Evolutionary conservation across 257 asterid genomes (phyloP).

Genomic region (Apocynum venetum): DNA sequence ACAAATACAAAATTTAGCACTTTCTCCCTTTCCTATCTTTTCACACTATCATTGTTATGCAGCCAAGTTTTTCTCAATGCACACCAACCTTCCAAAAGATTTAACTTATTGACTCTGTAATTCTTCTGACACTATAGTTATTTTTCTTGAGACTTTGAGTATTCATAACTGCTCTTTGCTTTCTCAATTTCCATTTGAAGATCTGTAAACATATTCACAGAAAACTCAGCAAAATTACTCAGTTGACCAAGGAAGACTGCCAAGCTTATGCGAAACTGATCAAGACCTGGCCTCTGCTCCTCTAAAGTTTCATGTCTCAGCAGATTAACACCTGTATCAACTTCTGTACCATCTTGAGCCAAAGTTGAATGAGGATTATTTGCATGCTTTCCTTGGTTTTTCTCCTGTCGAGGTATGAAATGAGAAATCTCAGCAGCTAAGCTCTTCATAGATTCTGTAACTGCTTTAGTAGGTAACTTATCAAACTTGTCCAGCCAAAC

Average conservation of each 20-base stretch:
- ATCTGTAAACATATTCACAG: conserved; percentile 52
- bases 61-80: background rate
- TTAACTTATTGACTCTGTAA: background rate
- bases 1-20: conserved; percentile 14
- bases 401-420: conserved; percentile 76
- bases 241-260: conserved; percentile 64
- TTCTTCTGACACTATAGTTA: background rate
- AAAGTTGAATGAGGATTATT: conserved; percentile 15
- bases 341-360: conserved; percentile 15
- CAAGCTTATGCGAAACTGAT: conserved; percentile 57
- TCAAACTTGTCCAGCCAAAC: conserved; percentile 69
- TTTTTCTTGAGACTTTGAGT: conserved; percentile 24
- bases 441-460: conserved; percentile 60
- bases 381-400: conserved; percentile 50
- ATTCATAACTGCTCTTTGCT: conserved; percentile 55
- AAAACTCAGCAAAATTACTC: conserved; percentile 58
- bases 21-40: conserved; percentile 1
- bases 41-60: background rate
- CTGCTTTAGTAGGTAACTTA: conserved; percentile 53
- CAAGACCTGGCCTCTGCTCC: conserved; percentile 47
- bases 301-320: conserved; percentile 38
- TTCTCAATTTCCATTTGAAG: conserved; percentile 54
- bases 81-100: background rate
- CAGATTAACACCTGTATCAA: conserved; percentile 22
- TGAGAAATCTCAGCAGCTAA: conserved; percentile 65